These are phyloP conservation scores for Globisporangium ultimum DNA, from an alignment of 352 stramenopile genomes.

Conservation along the genomic window DNA sequence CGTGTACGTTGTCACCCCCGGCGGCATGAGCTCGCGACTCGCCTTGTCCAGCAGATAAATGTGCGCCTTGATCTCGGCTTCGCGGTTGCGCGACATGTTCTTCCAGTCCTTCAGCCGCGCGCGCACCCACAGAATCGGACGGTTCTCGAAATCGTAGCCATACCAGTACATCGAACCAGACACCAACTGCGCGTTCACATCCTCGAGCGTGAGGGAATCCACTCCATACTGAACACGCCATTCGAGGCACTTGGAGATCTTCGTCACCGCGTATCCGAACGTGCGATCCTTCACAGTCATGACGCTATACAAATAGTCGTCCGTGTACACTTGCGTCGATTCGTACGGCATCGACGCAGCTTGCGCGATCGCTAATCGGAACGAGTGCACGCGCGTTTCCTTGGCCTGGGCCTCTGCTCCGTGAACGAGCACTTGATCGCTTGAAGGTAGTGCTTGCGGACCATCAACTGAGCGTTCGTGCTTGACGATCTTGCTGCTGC, in stretches of 20 bases:
- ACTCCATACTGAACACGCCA: conserved; percentile 49
- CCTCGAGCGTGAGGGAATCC: conserved; percentile 28
- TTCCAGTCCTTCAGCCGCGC: conserved; percentile 57
- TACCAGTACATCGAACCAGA: conserved; percentile 71
- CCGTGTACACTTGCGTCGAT: conserved; percentile 41
- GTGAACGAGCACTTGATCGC: not conserved
- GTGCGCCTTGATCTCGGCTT: conserved; percentile 52
- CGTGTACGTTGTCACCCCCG: conserved; percentile 54
- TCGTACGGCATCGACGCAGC: conserved; percentile 30
- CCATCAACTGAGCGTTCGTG: not conserved
- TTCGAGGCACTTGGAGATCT: conserved; percentile 49
- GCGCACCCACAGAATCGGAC: conserved; percentile 65
- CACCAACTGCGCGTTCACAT: conserved; percentile 38
- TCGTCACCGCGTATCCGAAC: conserved; percentile 57
- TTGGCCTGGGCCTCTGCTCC: conserved; percentile 10
- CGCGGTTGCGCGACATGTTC: conserved; percentile 43
- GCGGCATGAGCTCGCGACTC: conserved; percentile 52
- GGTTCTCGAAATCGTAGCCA: conserved; percentile 64
- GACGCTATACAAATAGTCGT: conserved; percentile 62
- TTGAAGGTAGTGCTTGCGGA: not conserved
- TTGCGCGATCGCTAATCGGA: conserved; percentile 46
- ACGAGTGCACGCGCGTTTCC: conserved; percentile 41
- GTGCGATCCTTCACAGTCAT: conserved; percentile 56
- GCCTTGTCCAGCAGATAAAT: conserved; percentile 57
- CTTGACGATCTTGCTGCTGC: not conserved